These are phyloP conservation scores for Blumeriella jaapii DNA, from an alignment of 2,329 filamentous ascomycete genomes.

Conservation along the genomic window DNA sequence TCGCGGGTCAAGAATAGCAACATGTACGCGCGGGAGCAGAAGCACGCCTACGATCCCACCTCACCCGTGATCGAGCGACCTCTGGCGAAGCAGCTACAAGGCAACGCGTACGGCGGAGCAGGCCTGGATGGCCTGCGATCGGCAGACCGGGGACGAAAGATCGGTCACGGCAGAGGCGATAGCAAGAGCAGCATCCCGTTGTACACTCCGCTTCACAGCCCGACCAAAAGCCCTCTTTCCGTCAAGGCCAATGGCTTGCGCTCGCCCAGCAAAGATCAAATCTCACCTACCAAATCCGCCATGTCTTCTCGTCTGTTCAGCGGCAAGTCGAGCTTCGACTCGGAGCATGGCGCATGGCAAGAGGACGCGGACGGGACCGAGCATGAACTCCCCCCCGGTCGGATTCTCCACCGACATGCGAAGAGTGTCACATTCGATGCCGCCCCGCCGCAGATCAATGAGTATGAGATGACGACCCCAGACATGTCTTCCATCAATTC, in stretches of 20 bases:
- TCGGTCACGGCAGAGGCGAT: conserved; percentile 40
- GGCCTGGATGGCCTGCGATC: conserved; percentile 42
- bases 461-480: conserved; percentile 96
- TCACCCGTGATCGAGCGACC: conserved; percentile 72
- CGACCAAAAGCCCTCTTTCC: conserved; percentile 31
- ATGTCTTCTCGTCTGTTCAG: conserved; percentile 59
- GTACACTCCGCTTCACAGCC: conserved; percentile 34
- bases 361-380: conserved; percentile 51
- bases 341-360: conserved; percentile 56
- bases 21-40: conserved; percentile 87
- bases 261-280: conserved; percentile 56
- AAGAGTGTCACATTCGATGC: conserved; percentile 98
- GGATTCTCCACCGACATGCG: conserved; percentile 66
- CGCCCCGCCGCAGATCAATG: conserved; percentile 86
- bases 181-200: conserved; percentile 50
- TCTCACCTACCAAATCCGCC: conserved; percentile 82
- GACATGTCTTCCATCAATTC: conserved; percentile 88
- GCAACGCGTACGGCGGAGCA: conserved; percentile 54
- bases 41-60: conserved; percentile 82
- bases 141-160: conserved; percentile 32
- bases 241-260: conserved; percentile 17
- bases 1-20: conserved; percentile 97
- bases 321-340: conserved; percentile 50
- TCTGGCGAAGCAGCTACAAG: conserved; percentile 60
- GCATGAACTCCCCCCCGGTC: conserved; percentile 49